Conservation (phyloP, 2,329 filamentous ascomycete genomes). For the Penicillium griseofulvum region DNA sequence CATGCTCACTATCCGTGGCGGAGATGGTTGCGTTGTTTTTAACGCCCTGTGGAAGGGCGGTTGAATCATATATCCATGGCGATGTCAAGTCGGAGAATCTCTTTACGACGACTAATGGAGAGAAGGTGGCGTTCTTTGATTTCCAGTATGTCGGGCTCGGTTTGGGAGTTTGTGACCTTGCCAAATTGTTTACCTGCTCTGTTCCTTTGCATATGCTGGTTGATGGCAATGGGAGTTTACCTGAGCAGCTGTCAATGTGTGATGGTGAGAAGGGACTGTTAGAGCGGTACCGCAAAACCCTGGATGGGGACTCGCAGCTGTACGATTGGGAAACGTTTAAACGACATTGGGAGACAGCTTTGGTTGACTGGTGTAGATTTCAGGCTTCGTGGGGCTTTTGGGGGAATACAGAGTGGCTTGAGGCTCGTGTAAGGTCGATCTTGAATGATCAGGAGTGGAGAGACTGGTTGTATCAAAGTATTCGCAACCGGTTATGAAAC, state of each 20-base stretch:
- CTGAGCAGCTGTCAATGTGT: constrained; percentile 49
- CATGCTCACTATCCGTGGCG: constrained; percentile 40
- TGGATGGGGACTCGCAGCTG: constrained; percentile 19
- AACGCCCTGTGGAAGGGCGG: constrained; percentile 44
- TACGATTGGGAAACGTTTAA: constrained; percentile 58
- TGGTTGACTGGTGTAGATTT: constrained; percentile 66
- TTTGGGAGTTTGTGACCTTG: constrained; percentile 63
- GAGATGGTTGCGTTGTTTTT: constrained; percentile 56
- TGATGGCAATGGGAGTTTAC: constrained; percentile 26
- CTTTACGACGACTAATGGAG: constrained; percentile 53
- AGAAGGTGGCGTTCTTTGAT: constrained; percentile 63
- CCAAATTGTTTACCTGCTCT: constrained; percentile 66
- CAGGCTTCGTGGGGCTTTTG: constrained; percentile 62
- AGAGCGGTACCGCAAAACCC: constrained; percentile 44
- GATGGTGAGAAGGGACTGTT: constrained; percentile 54
- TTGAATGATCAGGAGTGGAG: constrained; percentile 48
- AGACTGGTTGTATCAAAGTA: constrained; percentile 42
- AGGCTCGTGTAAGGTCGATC: constrained; percentile 54
- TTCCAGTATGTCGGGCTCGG: constrained; percentile 68
- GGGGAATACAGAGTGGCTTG: constrained; percentile 60
- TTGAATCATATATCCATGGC: constrained; percentile 63
- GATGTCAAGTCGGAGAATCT: constrained; percentile 70
- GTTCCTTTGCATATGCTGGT: constrained; percentile 57
- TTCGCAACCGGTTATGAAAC: not conserved
- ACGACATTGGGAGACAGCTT: constrained; percentile 63